Conservation (phyloP, 768 basidiomycete genomes). For the Ramaria sp. region DNA sequence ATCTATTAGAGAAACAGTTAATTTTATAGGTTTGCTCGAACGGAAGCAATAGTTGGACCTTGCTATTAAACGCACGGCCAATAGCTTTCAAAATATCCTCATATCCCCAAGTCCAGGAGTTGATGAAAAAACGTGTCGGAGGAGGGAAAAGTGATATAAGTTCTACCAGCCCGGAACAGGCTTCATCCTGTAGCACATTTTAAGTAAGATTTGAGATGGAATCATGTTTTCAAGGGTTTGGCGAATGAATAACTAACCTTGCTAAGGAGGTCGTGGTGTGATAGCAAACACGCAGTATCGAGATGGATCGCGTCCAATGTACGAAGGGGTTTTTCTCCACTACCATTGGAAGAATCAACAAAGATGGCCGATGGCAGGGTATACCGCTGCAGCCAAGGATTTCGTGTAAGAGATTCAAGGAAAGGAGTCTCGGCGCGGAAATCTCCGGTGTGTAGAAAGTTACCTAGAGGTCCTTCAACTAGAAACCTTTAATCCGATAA, state of each 20-base stretch:
- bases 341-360: constrained; percentile 16
- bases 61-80: constrained; percentile 49
- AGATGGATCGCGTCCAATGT: constrained; percentile 71
- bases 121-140: constrained; percentile 73
- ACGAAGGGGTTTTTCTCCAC: constrained; percentile 2
- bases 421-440: constrained; percentile 82
- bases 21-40: neutral
- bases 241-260: constrained; percentile 34
- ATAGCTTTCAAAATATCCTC: constrained; percentile 82
- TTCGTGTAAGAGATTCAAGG: constrained; percentile 51
- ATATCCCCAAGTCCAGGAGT: constrained; percentile 95
- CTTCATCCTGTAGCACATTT: constrained; percentile 39
- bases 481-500: constrained; percentile 53
- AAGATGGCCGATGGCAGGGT: constrained; percentile 25
- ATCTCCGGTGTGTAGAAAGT: constrained; percentile 89
- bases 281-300: constrained; percentile 65
- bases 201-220: neutral
- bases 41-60: constrained; percentile 26
- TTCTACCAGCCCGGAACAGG: constrained; percentile 52
- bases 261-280: constrained; percentile 37
- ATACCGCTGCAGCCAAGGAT: constrained; percentile 66
- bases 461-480: constrained; percentile 55
- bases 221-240: neutral
- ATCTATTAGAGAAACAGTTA: constrained; percentile 34
- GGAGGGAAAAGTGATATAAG: constrained; percentile 60